A percentile compares a stretch with the other conserved stretches of the same genome.
Conservation (phyloP, 2,329 filamentous ascomycete species). For the Fusarium austroafricanum region DNA sequence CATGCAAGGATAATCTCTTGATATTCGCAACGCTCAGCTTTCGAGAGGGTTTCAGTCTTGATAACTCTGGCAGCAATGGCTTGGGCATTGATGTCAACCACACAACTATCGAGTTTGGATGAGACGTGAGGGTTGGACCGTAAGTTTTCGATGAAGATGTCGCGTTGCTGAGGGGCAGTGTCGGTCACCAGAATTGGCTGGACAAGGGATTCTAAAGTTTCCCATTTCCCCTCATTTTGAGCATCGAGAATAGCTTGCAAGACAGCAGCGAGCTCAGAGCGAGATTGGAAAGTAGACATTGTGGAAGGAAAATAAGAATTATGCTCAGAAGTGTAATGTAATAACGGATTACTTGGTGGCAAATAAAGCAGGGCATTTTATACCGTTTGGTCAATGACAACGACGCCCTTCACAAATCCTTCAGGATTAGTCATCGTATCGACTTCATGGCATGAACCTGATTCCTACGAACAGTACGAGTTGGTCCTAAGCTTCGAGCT, state of each 20-base stretch:
- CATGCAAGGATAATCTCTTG: conserved; percentile 20
- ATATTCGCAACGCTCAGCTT: neutral
- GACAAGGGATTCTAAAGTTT: neutral
- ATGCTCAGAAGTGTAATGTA: accelerated
- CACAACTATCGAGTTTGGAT: neutral
- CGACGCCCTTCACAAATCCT: conserved; percentile 1
- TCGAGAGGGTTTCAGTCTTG: neutral
- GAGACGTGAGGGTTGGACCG: accelerated
- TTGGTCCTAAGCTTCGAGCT: too few species aligned
- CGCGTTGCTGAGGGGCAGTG: neutral
- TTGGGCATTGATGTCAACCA: conserved; percentile 12
- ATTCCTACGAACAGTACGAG: too few species aligned
- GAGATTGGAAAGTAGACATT: neutral
- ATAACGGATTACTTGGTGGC: neutral
- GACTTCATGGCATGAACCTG: neutral
- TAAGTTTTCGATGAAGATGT: neutral
- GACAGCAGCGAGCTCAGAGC: neutral
- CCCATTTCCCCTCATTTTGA: neutral
- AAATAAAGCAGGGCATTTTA: neutral
- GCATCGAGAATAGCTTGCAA: neutral
- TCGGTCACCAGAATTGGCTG: neutral
- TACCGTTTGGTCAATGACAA: neutral
- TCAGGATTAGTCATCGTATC: neutral
- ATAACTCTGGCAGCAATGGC: conserved; percentile 12
- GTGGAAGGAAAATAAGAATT: accelerated